Evolutionary conservation across 129 eudicot species (phyloP).

Genomic region (Centella asiatica): DNA sequence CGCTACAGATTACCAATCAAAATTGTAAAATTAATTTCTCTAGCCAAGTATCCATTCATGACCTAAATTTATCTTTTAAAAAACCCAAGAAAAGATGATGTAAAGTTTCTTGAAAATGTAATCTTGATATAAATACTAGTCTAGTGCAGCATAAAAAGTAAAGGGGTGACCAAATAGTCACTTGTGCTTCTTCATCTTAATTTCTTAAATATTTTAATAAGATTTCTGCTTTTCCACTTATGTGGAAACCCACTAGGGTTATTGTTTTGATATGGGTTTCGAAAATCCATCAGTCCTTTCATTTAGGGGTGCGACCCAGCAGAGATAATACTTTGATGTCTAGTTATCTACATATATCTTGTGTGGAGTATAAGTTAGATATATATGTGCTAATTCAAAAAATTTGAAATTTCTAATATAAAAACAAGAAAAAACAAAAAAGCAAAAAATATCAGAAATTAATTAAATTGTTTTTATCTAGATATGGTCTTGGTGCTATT

Average conservation of each 20-base stretch:
- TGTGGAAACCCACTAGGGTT: slow-evolving; percentile 3
- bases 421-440: neutral
- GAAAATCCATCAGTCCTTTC: neutral
- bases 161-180: slow-evolving; percentile 19
- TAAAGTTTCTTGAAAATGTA: slow-evolving; percentile 17
- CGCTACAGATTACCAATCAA: slow-evolving; percentile 24
- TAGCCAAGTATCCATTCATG: slow-evolving; percentile 27
- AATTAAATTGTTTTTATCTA: slow-evolving; percentile 1
- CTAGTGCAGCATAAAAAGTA: slow-evolving; percentile 24
- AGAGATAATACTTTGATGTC: no score
- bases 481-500: neutral
- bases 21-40: slow-evolving; percentile 17
- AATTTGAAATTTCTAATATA: neutral
- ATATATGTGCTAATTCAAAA: neutral
- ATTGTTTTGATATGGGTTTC: neutral
- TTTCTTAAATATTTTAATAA: slow-evolving; percentile 13
- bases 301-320: no score
- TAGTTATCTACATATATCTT: no score
- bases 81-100: slow-evolving; percentile 5
- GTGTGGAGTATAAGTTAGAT: no score
- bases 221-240: slow-evolving; percentile 11
- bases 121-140: slow-evolving; percentile 26
- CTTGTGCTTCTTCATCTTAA: slow-evolving; percentile 23
- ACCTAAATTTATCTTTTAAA: slow-evolving; percentile 26
- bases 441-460: neutral